Base-by-base conservation (phyloP, 495 filamentous ascomycete genomes). In the Penicillium silybi region DNA sequence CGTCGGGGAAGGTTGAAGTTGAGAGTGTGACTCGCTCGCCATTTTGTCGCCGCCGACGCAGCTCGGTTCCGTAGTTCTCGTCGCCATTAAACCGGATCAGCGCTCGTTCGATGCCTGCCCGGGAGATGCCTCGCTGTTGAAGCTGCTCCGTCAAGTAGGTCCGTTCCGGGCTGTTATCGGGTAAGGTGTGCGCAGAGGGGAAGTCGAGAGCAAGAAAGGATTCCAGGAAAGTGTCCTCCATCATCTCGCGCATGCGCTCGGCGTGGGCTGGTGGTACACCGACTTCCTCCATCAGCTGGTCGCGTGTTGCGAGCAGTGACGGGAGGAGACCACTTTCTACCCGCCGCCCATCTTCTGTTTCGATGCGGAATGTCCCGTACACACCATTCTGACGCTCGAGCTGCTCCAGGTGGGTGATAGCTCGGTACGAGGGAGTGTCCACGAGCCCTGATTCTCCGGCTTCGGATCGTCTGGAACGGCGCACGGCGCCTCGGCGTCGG, bases 181-280 rank as follows among this genome's bases (percentile, higher is more conserved):
- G 55, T 10, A 78, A 48, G 1, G 49, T 59, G 49, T 78, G 74
- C 1, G 58, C 53, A 1, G 73, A 59, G 1, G 76, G 71, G 20
- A 79, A 71, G 25, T 78, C 71, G 25, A 74, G 55, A 1, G 75
- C 74, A 45, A 79, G 66, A 35, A 78, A 79, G 3, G 73, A 74
- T 49, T 76, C 71, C 20, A 79, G 56, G 51, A 79, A 77, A 1
- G 71, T 71, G 35, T 73, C 72, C 46, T 79, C 76, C 70, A 79
- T 73, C 69, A 76, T 75, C 53, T 75, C 66, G 35, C 74, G 73
- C 63, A 77, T 72, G 50, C 68, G 66, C 54, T 72, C 70, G 16
- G 76, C 76, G 54, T 76, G 70, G 42, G 61, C 67, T 16, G 62
- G 42, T 3, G 65, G 66, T 13, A 75, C 70, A 8, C 71, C 71